Evolutionary conservation across 148 eudicot genomes (phyloP), one percentile per base, ranked within the genome.

Genomic region (Vaccinium myrtillus): DNA sequence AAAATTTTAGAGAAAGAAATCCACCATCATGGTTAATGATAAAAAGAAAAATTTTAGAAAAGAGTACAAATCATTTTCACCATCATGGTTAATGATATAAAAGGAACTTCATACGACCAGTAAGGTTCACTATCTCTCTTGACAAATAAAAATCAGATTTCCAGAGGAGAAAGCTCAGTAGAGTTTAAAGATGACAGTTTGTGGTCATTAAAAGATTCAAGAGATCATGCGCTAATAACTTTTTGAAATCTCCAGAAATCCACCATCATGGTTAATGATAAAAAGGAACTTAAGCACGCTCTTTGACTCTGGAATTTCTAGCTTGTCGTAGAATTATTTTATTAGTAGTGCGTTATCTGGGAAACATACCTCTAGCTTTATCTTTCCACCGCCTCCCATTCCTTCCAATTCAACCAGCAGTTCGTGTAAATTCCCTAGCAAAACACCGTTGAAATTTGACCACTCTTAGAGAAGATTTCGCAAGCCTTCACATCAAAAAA

Each of bases 311-410:
- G 61, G 56, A 23, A 56, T 36, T 39, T 51, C 43, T 82, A 71
- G 74, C 75, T 36, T 51, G 83, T 39, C 18, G 2, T 70, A 30
- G 79, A 58, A 36, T 65, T 18, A 15, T 58, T 69, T 54, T 27
- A 25, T 30, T 51, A 85, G 27, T 70, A 43, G 32, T 48, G 69
- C 50, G 77, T 85, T 81, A 88, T 30, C 63, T 61, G 50, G 59
- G 83, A 83, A 87, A 88, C 87, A 81, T 90, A 95, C 99, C 99
- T 97, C 99, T 61, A 97, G 84, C 83, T 91, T 89, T 86, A 97
- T 88, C 94, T 94, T 90, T 87, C 99, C 99, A 86, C 99, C 99
- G 89, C 98, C 96, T 91, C 99, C 99, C 95, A 97, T 97, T 83
- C 99, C 99, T 89, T 97, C 99, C 92, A 97, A 91, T 80, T 94